Conservation (phyloP, 345 rosid genomes). For the Gossypium ekmanianum region DNA sequence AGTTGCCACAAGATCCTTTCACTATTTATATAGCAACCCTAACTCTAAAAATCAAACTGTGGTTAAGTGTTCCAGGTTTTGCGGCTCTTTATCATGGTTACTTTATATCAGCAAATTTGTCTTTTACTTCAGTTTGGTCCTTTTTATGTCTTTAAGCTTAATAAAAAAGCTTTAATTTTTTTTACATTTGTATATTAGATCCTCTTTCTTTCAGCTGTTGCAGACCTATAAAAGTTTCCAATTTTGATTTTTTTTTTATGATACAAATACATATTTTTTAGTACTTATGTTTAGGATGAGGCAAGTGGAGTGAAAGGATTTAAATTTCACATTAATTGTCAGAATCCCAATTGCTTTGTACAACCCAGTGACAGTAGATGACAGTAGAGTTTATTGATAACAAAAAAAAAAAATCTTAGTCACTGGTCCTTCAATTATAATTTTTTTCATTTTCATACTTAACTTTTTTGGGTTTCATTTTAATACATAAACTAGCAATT, state of each 20-base stretch:
- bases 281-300: too few relatives aligned
- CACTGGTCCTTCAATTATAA: too few relatives aligned
- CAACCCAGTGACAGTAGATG: too few relatives aligned
- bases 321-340: too few relatives aligned
- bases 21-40: slow-evolving; percentile 16
- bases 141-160: background rate
- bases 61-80: slow-evolving; percentile 41
- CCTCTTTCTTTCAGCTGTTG: background rate
- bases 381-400: too few relatives aligned
- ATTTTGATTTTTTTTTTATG: background rate
- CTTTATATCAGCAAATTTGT: slow-evolving; percentile 50
- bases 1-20: slow-evolving; percentile 8
- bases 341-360: too few relatives aligned
- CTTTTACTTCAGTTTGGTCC: background rate
- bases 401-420: too few relatives aligned
- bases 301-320: too few relatives aligned
- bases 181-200: background rate
- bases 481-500: too few relatives aligned
- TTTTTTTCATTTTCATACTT: too few relatives aligned
- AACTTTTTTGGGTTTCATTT: too few relatives aligned
- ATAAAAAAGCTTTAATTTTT: background rate
- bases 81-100: slow-evolving; percentile 33
- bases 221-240: background rate
- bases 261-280: too few relatives aligned
- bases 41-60: slow-evolving; percentile 40